phyloP scores from a whole-genome alignment of 2,329 filamentous ascomycete genomes.

The Arthroderma sp. region DNA sequence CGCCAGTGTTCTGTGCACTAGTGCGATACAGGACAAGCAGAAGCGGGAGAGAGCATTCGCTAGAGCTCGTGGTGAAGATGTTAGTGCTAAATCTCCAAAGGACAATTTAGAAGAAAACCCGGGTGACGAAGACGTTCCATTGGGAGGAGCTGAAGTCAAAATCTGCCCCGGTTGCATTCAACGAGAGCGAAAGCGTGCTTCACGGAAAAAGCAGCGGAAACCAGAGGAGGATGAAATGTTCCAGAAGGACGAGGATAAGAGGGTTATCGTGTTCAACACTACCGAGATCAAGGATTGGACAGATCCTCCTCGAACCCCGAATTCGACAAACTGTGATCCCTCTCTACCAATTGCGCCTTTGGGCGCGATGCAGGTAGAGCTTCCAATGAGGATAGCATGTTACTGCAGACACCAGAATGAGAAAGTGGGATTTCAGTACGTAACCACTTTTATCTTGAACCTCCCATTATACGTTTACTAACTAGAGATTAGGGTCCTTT shows the following conservation, averaged over 20 bases:
- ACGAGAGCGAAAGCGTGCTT: conserved; percentile 79
- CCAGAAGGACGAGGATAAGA: conserved; percentile 63
- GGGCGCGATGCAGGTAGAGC: conserved; percentile 63
- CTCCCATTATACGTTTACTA: conserved; percentile 12
- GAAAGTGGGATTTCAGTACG: conserved; percentile 67
- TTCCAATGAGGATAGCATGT: conserved; percentile 91
- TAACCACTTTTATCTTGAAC: conserved; percentile 6
- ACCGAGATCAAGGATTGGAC: conserved; percentile 78
- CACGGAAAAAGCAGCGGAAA: conserved; percentile 85
- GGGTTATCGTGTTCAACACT: conserved; percentile 86
- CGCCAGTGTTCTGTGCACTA: conserved; percentile 79
- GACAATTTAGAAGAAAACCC: conserved; percentile 40
- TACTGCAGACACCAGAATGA: conserved; percentile 94
- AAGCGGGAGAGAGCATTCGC: conserved; percentile 55
- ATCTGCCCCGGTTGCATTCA: conserved; percentile 89
- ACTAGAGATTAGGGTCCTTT: conserved; percentile 54
- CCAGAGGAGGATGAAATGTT: conserved; percentile 84
- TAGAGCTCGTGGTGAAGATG: conserved; percentile 39
- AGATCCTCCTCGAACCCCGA: conserved; percentile 44
- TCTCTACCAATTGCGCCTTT: conserved; percentile 29
- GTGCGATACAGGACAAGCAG: conserved; percentile 67
- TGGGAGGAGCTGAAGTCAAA: conserved; percentile 84
- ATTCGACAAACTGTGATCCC: conserved; percentile 32
- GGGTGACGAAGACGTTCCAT: conserved; percentile 57
- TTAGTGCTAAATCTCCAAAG: conserved; percentile 28